A percentile compares a stretch with the other conserved stretches of the same genome.
phyloP scores from a whole-genome alignment of 1,284 basidiomycete genomes.

The Papiliotrema laurentii region DNA sequence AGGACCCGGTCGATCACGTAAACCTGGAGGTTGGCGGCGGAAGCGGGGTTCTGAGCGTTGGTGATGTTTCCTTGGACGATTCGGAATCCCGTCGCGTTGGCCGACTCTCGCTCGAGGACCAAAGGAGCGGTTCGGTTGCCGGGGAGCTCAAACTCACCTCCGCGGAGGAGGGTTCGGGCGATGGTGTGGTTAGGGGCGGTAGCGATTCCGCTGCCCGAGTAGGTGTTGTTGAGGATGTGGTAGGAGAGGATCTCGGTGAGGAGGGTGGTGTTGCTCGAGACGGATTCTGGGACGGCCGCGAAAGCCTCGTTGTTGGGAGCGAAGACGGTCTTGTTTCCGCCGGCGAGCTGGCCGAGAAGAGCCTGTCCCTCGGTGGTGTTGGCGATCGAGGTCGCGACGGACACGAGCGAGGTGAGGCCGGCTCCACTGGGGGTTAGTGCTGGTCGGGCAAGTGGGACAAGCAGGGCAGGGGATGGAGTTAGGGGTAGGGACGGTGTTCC shows the following conservation, averaged over 20 bases:
- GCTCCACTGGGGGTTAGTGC: constrained; percentile 26
- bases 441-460: not conserved
- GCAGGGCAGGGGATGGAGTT: not conserved
- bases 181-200: constrained; percentile 54
- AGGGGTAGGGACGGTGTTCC: not conserved
- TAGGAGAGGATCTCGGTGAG: constrained; percentile 57
- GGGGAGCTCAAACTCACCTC: constrained; percentile 33
- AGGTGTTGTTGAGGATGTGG: constrained; percentile 59
- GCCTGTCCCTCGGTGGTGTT: constrained; percentile 52
- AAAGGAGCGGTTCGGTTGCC: constrained; percentile 56
- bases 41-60: constrained; percentile 38
- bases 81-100: constrained; percentile 18
- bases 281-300: constrained; percentile 34
- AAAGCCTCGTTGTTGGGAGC: constrained; percentile 48
- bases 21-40: constrained; percentile 37
- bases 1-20: constrained; percentile 55
- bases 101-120: constrained; percentile 51
- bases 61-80: constrained; percentile 48
- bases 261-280: constrained; percentile 46
- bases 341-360: constrained; percentile 50
- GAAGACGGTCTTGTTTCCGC: constrained; percentile 47
- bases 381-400: constrained; percentile 47
- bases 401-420: constrained; percentile 50
- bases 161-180: constrained; percentile 60
- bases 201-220: constrained; percentile 46